Base-by-base conservation (phyloP, 768 basidiomycete genomes). In the Mycena galericulata region DNA sequence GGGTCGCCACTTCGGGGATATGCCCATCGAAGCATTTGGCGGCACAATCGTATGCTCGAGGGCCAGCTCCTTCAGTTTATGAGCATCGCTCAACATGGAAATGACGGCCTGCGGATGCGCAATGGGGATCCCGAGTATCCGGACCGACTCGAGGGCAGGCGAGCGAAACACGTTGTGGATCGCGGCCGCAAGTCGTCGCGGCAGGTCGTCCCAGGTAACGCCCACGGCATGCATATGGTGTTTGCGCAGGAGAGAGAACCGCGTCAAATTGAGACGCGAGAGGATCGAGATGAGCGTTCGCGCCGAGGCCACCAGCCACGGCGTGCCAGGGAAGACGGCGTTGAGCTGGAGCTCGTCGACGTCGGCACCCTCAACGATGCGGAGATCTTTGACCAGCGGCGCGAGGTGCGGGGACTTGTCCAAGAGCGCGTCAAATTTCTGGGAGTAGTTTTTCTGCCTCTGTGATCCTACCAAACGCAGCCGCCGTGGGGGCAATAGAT, bases 331-430 rank as follows among this genome's bases (percentile, higher is more conserved):
- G n/a, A n/a, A n/a, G n/a, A n/a, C n/a, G n/a, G n/a, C n/a, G n/a
- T n/a, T n/a, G n/a, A n/a, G n/a, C n/a, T n/a, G n/a, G n/a, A n/a
- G n/a, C n/a, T n/a, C n/a, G n/a, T n/a, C n/a, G n/a, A n/a, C n/a
- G n/a, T n/a, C n/a, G n/a, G n/a, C n/a, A n/a, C 59, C 59, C 9
- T 60, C 59, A 22, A 60, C 59, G 46, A 60, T 60, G 15, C 46
- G 59, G 34, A 62, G 60, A 22, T 62, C 60, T 27, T 62, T 50
- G 20, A 62, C 40, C 15, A 62, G 50, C 2, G 30, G 38, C 27
- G 60, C 60, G 20, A 62, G 60, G 27, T 62, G 60, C n/a, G 60
- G 49, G 26, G 36, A 51, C 12, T 18, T 41, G 38, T 6, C 12
- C 20, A 62, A 22, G 15, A 62, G 24, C 26, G 3, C 27, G 26